Percentiles rank a stretch among this genome's conserved stretches.
phyloP scores from a whole-genome alignment of 306 rosid species.

The Fagus crenata region DNA sequence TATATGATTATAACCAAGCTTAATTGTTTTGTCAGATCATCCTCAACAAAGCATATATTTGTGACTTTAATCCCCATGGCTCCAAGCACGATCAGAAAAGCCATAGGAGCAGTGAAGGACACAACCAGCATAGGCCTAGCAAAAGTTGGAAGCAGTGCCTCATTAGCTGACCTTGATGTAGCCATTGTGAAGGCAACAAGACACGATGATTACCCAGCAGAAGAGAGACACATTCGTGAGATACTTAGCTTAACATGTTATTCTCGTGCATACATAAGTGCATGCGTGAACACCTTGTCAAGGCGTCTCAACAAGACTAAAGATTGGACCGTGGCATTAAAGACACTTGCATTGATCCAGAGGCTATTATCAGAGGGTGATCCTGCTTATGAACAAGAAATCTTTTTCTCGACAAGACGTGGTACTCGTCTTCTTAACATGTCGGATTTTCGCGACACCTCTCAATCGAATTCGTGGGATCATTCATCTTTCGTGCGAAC shows the following conservation, averaged over 20 bases:
- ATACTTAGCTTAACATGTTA: constrained; percentile 87
- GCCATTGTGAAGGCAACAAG: constrained; percentile 91
- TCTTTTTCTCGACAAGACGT: constrained; percentile 81
- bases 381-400: constrained; percentile 94
- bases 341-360: constrained; percentile 68
- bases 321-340: constrained; percentile 81
- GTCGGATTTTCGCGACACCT: constrained; percentile 74
- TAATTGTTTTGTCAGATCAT: not conserved
- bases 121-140: constrained; percentile 91
- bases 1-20: no score
- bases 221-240: constrained; percentile 74
- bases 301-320: constrained; percentile 77
- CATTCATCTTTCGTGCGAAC: constrained; percentile 81
- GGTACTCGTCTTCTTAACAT: constrained; percentile 88
- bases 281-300: constrained; percentile 68
- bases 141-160: constrained; percentile 79
- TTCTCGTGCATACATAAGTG: constrained; percentile 65
- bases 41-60: not conserved
- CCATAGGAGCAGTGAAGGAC: constrained; percentile 92
- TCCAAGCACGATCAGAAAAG: constrained; percentile 68
- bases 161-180: constrained; percentile 82
- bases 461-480: constrained; percentile 63
- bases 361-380: constrained; percentile 77
- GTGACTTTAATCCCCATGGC: constrained; percentile 35
- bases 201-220: constrained; percentile 81